Evolutionary conservation across 2,329 filamentous ascomycete genomes (phyloP).

Genomic region (Sporothrix inflata): DNA sequence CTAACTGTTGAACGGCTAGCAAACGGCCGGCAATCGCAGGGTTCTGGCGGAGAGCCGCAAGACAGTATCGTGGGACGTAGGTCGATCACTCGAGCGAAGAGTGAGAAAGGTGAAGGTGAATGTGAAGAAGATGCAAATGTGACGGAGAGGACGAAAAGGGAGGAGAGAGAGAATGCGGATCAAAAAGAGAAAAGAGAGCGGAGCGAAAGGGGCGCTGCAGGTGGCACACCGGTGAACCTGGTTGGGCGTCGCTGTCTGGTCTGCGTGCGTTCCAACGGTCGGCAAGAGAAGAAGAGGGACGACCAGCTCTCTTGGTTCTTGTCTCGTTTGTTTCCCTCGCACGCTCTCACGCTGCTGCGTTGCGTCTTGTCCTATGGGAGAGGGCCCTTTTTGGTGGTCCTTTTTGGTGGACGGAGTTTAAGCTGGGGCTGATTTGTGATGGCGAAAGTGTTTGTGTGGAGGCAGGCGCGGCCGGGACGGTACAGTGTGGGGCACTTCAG

Average conservation of each 20-base stretch:
- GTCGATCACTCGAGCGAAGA: not conserved
- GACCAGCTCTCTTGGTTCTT: not conserved
- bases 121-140: not conserved
- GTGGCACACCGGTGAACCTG: not conserved
- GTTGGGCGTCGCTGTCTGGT: not conserved
- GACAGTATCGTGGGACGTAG: not conserved
- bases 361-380: not conserved
- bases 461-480: not conserved
- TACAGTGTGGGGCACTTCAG: not conserved
- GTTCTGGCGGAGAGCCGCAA: not conserved
- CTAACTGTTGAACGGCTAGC: not conserved
- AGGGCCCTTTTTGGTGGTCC: not conserved
- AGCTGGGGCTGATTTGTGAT: not conserved
- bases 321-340: not conserved
- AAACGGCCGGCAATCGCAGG: constrained; percentile 10
- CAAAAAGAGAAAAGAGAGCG: not conserved
- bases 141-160: not conserved
- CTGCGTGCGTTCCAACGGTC: not conserved
- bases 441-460: not conserved
- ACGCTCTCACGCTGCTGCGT: not conserved
- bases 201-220: not conserved
- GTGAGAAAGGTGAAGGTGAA: not conserved
- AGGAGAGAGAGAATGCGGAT: not conserved
- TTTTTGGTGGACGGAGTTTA: not conserved
- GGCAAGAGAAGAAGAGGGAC: not conserved